phyloP scores from a whole-genome alignment of 2,329 filamentous ascomycete genomes.

The Colletotrichum endophyticum region DNA sequence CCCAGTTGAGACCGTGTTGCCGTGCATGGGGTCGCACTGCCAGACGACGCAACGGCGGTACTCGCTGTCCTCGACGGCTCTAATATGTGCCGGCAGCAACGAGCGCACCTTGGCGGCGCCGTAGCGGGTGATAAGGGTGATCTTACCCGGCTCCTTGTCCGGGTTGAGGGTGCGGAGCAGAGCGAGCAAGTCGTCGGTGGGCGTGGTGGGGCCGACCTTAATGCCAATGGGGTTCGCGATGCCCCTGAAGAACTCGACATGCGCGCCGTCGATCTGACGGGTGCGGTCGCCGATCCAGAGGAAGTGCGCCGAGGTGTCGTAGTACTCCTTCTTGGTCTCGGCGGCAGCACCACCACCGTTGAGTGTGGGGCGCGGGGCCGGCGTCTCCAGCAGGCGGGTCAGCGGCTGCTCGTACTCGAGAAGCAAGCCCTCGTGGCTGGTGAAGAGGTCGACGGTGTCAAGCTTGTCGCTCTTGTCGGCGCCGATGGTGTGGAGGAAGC shows the following conservation, averaged over 20 bases:
- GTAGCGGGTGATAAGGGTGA: conserved; percentile 96
- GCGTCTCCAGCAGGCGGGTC: conserved; percentile 76
- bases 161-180: conserved; percentile 90
- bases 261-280: conserved; percentile 87
- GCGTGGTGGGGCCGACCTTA: conserved; percentile 91
- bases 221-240: conserved; percentile 96
- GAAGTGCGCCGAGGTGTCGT: conserved; percentile 95
- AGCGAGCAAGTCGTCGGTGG: conserved; percentile 73
- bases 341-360: conserved; percentile 30
- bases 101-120: conserved; percentile 77
- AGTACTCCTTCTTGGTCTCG: conserved; percentile 68
- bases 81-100: conserved; percentile 84
- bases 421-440: conserved; percentile 91
- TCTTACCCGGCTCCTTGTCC: conserved; percentile 80
- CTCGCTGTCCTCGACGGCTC: conserved; percentile 82
- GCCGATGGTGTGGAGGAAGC: conserved; percentile 93
- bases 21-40: conserved; percentile 99
- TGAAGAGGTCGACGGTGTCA: conserved; percentile 93
- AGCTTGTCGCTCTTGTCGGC: conserved; percentile 84
- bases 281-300: conserved; percentile 98
- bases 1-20: conserved; percentile 73
- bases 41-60: conserved; percentile 75
- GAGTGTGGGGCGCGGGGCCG: conserved; percentile 39
- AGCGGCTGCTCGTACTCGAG: conserved; percentile 93
- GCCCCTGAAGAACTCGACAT: conserved; percentile 97